Base-by-base conservation (phyloP, 2,329 filamentous ascomycete genomes). In the Beauveria pseudobassiana region DNA sequence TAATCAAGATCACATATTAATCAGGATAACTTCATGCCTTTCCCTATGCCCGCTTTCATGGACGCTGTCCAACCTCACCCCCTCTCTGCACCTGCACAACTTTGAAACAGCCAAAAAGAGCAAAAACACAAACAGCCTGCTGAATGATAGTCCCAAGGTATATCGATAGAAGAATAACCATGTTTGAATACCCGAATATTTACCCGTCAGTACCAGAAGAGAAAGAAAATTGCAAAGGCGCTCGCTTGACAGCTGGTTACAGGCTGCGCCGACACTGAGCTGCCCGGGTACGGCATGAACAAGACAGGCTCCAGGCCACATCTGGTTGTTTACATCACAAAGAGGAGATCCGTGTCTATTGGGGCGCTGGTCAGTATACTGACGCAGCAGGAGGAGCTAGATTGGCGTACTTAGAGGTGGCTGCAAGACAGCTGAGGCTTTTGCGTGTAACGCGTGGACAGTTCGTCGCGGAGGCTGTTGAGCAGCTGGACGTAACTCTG, bases 361-460 rank as follows among this genome's bases (percentile, higher is more conserved):
- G 48, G 34, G 51, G 45, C 59, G 61, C 45, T 54, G 42, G 61
- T 69, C 65, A 69, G 65, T 66, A 64, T 54, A 63, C 65, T 63
- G 66, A 68, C 46, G 66, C 65, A 52, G 64, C 56, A 60, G 65
- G 64, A 62, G 63, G 66, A 51, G 63, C 20, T 62, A 53, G 48
- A 40, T 60, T 60, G 59, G 43, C 87, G 79, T 87, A 97, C 93
- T 91, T 74, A 99, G 80, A 61, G 95, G 76, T 99, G 95, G 76
- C 93, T 97, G 79, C 92, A 96, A 71, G 93, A 98, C 68, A 99
- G 80, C 80, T 99, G 95, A 62, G 95, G 95, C 80, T 96, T 96
- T 79, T 99, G 95, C 12, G 83, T 83, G 74, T 99, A 99, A 72
- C 93, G 93, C 56, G 85, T 86, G 64, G 90, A 79, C 65, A 99